Conservation (phyloP, 768 basidiomycete genomes). For the Boletus pseudopeckii region DNA sequence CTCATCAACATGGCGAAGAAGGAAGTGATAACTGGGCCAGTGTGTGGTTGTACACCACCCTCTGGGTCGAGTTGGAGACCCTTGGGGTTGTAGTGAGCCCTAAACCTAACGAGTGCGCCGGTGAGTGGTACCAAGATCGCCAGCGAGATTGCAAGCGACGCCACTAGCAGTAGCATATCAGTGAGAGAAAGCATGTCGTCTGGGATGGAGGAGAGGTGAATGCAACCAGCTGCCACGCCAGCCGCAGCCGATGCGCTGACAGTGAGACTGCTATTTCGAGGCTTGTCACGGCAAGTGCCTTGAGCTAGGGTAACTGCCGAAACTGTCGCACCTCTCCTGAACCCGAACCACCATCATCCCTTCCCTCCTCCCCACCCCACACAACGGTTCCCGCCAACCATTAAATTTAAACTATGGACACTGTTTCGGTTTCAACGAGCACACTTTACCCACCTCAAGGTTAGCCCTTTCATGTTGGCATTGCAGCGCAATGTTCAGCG, state of each 20-base stretch:
- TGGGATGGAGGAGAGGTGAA: background rate
- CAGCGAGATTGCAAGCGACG: slow-evolving; percentile 52
- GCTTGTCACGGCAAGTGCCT: slow-evolving; percentile 30
- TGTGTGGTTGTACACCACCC: slow-evolving; percentile 70
- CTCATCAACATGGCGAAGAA: slow-evolving; percentile 73
- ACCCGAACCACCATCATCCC: slow-evolving; percentile 32
- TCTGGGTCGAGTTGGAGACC: slow-evolving; percentile 77
- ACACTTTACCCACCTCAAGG: background rate
- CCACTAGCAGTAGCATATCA: slow-evolving; percentile 40
- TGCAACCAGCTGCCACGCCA: background rate
- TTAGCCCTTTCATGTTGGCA: background rate
- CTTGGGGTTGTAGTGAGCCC: slow-evolving; percentile 85
- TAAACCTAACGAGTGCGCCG: slow-evolving; percentile 69
- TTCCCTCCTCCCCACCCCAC: too few relatives aligned
- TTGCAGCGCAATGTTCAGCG: background rate
- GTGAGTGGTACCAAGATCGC: slow-evolving; percentile 57
- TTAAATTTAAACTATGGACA: background rate
- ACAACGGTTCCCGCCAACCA: background rate
- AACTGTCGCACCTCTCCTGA: slow-evolving; percentile 24
- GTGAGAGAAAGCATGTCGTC: slow-evolving; percentile 34
- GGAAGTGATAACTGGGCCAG: slow-evolving; percentile 72
- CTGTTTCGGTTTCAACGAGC: background rate
- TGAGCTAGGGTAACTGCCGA: slow-evolving; percentile 18
- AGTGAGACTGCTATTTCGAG: slow-evolving; percentile 6
- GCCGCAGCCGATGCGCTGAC: background rate